Conservation (phyloP, 495 filamentous ascomycete genomes). For the Apodospora peruviana region DNA sequence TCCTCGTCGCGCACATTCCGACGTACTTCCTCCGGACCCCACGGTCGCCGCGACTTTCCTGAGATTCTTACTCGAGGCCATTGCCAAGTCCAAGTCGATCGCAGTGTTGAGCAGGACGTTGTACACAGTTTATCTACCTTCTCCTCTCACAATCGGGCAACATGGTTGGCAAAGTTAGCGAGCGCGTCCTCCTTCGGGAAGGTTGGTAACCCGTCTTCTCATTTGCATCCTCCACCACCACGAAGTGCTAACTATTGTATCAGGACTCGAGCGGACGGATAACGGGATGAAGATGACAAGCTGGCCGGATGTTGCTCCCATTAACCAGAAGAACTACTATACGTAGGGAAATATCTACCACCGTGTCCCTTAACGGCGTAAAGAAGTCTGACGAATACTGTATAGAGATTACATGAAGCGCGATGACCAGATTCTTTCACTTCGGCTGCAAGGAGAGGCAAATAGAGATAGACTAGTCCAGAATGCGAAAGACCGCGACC, state of each 20-base stretch:
- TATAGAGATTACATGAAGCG: constrained; percentile 91
- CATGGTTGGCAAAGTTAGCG: constrained; percentile 51
- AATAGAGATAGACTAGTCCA: constrained; percentile 71
- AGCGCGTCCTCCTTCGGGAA: constrained; percentile 47
- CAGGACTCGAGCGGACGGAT: constrained; percentile 90
- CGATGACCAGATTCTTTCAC: constrained; percentile 89
- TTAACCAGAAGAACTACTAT: constrained; percentile 99
- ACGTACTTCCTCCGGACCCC: no score
- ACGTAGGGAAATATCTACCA: constrained; percentile 84
- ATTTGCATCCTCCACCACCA: background rate
- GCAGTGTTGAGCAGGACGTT: no score
- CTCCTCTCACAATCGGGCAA: no score
- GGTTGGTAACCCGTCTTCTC: constrained; percentile 24
- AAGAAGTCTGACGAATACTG: constrained; percentile 13
- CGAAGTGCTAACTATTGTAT: constrained; percentile 6
- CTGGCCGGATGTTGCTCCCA: constrained; percentile 87
- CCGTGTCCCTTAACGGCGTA: background rate
- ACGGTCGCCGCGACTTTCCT: no score
- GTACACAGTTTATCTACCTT: no score
- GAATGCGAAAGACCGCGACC: constrained; percentile 78
- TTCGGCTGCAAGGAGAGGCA: constrained; percentile 80
- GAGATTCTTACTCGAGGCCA: no score
- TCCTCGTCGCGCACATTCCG: no score
- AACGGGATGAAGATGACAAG: constrained; percentile 93
- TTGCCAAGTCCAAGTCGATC: no score